Base-by-base conservation (phyloP, 2,329 filamentous ascomycete species). In the Balansia obtecta region DNA sequence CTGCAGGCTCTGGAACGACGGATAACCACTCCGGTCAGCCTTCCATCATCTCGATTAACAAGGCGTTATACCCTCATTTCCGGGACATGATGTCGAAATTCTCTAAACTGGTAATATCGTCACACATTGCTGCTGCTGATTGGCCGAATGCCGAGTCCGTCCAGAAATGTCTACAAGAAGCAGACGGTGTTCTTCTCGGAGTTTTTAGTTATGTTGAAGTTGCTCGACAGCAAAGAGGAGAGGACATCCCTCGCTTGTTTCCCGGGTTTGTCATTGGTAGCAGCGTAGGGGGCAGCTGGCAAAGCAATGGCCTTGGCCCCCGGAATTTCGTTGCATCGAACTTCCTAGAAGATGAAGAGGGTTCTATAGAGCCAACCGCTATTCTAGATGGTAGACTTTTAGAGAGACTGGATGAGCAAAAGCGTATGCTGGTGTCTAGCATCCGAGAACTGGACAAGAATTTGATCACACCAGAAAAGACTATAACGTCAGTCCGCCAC, bases 1-100 rank as follows among this genome's bases (percentile, higher is more conserved):
- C 90, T 32, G 93, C 93, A 50, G 93, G 90, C 9, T 98, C 93
- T 34, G 89, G 91, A 50, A 98, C 93, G 1, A 98, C 93, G 0
- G 93, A 98, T 68, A 98, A 98, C 63, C 93, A 98, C 65, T 97
- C 93, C 18, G 93, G 93, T 41, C 95, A 97, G 58, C 93, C 93
- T 4, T 97, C 93, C n/a, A 96, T 98, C 61, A 98, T 98, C 53
- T 96, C 90, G 7, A 94, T 88, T 5, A 98, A 98, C 73, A 97
- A 97, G 66, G 87, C 89, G 0, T 73, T 98, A 15, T 97, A 97
- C 63, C 93, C 93, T 22, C 90, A 97, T 67, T 98, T 98, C 69
- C 79, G 93, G 49, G 93, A 97, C 64, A 97, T 97, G 83, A 98
- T 98, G 93, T 97, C 93, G 43, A 90, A 95, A 60, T 98, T 98